Evolutionary conservation across 352 stramenopile species (phyloP).

Genomic region (Globisporangium spinosum): DNA sequence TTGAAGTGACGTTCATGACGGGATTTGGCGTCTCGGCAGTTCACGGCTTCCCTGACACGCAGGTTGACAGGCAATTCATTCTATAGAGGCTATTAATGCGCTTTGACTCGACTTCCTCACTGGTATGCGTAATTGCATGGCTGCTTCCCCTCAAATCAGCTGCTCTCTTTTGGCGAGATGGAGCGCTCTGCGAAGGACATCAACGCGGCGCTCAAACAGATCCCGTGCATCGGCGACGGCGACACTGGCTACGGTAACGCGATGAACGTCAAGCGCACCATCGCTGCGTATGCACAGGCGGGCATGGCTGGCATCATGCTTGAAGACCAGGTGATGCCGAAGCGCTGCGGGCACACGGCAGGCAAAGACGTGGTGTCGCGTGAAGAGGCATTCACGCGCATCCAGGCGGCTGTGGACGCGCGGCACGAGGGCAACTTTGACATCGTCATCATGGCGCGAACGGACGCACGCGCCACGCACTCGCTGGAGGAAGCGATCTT

Average conservation of each 20-base stretch:
- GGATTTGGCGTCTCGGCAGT: conserved; percentile 89
- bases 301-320: conserved; percentile 94
- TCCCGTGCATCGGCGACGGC: conserved; percentile 83
- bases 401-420: conserved; percentile 89
- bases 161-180: conserved; percentile 73
- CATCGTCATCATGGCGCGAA: conserved; percentile 93
- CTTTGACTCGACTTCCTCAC: not conserved
- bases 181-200: conserved; percentile 36
- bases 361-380: conserved; percentile 88
- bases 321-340: conserved; percentile 92
- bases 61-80: not conserved
- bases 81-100: not conserved
- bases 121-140: not conserved
- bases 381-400: conserved; percentile 81
- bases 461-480: conserved; percentile 88
- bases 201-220: conserved; percentile 34
- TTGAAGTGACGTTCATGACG: conserved; percentile 92
- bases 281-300: conserved; percentile 87
- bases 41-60: conserved; percentile 88
- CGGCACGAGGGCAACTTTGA: conserved; percentile 82
- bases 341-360: conserved; percentile 91
- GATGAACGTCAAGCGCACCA: conserved; percentile 91
- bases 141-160: conserved; percentile 31
- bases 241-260: conserved; percentile 93
- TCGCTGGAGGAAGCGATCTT: conserved; percentile 91